A percentile compares a stretch with the other conserved stretches of the same genome.
phyloP scores from a whole-genome alignment of 768 basidiomycete species.

The Panus rudis region DNA sequence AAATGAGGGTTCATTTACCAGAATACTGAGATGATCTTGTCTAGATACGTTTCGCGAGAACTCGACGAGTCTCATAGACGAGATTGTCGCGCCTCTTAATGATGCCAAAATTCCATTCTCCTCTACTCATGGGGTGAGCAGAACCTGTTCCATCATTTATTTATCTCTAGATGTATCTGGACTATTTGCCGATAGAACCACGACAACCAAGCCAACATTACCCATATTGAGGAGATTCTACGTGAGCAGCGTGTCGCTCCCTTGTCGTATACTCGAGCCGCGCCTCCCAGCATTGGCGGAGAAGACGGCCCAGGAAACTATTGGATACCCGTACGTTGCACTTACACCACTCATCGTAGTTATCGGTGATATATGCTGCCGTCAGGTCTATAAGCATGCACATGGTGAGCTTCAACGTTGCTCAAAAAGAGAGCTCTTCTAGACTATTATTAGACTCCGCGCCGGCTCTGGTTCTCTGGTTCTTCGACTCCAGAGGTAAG shows the following conservation, averaged over 20 bases:
- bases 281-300: slow-evolving; percentile 59
- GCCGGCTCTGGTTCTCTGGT: slow-evolving; percentile 62
- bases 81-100: slow-evolving; percentile 56
- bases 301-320: slow-evolving; percentile 60
- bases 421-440: background rate
- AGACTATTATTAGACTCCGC: slow-evolving; percentile 27
- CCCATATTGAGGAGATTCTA: slow-evolving; percentile 58
- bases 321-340: slow-evolving; percentile 59
- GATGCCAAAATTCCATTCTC: slow-evolving; percentile 55
- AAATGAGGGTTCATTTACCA: background rate
- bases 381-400: slow-evolving; percentile 6
- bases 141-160: background rate
- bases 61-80: slow-evolving; percentile 57
- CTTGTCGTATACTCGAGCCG: slow-evolving; percentile 55
- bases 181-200: slow-evolving; percentile 45
- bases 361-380: slow-evolving; percentile 1
- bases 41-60: slow-evolving; percentile 59
- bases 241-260: slow-evolving; percentile 51
- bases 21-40: background rate
- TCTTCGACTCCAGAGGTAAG: slow-evolving; percentile 70
- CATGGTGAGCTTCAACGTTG: slow-evolving; percentile 5
- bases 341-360: slow-evolving; percentile 31
- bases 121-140: slow-evolving; percentile 56
- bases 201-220: slow-evolving; percentile 68
- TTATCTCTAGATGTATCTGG: background rate